These are phyloP conservation scores for Periconia macrospinosa DNA, from an alignment of 2,329 filamentous ascomycete species.

Conservation along the genomic window DNA sequence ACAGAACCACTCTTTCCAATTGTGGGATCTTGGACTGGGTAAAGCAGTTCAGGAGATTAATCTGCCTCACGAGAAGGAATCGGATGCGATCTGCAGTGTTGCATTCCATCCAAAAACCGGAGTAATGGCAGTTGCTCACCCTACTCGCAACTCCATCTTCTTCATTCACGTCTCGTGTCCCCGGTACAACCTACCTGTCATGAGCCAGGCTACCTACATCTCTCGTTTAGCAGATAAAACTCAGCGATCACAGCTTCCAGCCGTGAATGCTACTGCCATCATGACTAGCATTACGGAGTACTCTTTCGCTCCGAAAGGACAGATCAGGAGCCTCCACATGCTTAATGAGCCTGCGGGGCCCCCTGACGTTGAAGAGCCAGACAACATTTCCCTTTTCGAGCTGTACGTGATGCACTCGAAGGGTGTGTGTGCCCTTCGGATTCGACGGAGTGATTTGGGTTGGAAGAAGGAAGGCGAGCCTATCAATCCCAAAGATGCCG, in stretches of 20 bases:
- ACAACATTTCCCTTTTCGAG: conserved; percentile 82
- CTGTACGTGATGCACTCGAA: conserved; percentile 97
- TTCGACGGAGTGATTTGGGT: conserved; percentile 87
- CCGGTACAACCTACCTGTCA: conserved; percentile 77
- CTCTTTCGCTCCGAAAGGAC: conserved; percentile 83
- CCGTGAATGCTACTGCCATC: conserved; percentile 92
- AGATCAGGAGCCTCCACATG: conserved; percentile 88
- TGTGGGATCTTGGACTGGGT: conserved; percentile 94
- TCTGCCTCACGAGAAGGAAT: conserved; percentile 92
- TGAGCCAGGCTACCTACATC: conserved; percentile 88
- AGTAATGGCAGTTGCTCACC: conserved; percentile 93
- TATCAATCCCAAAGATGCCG: conserved; percentile 74
- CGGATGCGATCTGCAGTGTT: conserved; percentile 96
- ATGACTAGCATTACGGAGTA: conserved; percentile 97
- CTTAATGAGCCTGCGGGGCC: conserved; percentile 68
- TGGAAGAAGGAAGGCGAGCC: conserved; percentile 93
- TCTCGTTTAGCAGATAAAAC: conserved; percentile 66
- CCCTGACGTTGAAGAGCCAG: conserved; percentile 58
- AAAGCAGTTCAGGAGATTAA: conserved; percentile 98
- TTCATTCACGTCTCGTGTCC: conserved; percentile 94
- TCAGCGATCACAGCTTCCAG: conserved; percentile 57
- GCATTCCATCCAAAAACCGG: conserved; percentile 90
- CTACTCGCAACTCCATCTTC: conserved; percentile 95
- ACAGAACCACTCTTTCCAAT: conserved; percentile 96
- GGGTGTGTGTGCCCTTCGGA: conserved; percentile 85